Evolutionary conservation across 2,329 filamentous ascomycete species (phyloP).

Genomic region (Elsinoe australis): DNA sequence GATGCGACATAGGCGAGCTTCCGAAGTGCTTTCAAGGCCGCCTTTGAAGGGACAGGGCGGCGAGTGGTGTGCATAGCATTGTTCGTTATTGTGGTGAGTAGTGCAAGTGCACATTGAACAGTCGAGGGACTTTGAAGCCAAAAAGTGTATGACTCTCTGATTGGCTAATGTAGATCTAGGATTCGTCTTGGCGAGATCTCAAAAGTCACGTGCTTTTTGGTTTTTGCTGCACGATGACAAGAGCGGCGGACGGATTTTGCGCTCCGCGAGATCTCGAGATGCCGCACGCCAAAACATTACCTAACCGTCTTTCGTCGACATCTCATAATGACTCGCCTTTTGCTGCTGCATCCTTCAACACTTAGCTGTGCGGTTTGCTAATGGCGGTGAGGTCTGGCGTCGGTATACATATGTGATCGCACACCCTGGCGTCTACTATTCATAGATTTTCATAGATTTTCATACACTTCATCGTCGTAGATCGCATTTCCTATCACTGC

Average conservation of each 20-base stretch:
- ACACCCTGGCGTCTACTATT: too few relatives aligned
- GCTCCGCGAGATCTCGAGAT: neutral
- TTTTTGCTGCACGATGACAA: neutral
- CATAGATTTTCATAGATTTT: too few relatives aligned
- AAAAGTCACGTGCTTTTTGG: slow-evolving; percentile 9
- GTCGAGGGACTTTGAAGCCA: neutral
- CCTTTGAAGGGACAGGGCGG: slow-evolving; percentile 31
- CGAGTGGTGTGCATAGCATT: slow-evolving; percentile 27
- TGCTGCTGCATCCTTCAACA: too few relatives aligned
- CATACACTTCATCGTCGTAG: too few relatives aligned
- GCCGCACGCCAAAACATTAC: neutral
- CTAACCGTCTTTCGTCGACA: neutral
- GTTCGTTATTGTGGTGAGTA: slow-evolving; percentile 9
- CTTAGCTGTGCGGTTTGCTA: too few relatives aligned
- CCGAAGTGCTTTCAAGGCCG: slow-evolving; percentile 30
- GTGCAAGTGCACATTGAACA: neutral
- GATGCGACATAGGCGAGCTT: slow-evolving; percentile 35
- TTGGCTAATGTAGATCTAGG: neutral
- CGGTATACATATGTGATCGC: too few relatives aligned
- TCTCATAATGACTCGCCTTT: neutral
- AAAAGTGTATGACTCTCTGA: neutral
- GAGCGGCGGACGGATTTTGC: neutral
- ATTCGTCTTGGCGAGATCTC: slow-evolving; percentile 12
- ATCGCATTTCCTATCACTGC: too few relatives aligned
- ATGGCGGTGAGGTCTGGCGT: too few relatives aligned